Evolutionary conservation across 2,329 filamentous ascomycete species (phyloP).

Genomic region (Xylaria sp.): DNA sequence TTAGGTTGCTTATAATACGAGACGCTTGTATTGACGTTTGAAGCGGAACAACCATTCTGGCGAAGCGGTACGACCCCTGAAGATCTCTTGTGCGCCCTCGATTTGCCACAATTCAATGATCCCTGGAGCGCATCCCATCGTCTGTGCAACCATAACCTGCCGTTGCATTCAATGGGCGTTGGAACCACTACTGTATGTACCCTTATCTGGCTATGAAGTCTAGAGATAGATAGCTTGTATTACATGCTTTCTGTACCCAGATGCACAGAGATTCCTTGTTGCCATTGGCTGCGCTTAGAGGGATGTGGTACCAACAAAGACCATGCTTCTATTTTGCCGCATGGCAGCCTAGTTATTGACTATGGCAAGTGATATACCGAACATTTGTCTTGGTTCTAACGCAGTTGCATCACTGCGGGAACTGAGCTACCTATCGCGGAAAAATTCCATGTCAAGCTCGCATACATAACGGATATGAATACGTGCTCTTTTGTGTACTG

Average conservation of each 20-base stretch:
- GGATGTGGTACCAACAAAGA: background rate
- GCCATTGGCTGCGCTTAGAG: constrained; percentile 24
- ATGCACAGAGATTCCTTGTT: background rate
- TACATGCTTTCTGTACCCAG: background rate
- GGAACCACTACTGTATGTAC: constrained; percentile 4
- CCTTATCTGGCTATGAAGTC: background rate
- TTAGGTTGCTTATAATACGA: constrained; percentile 21
- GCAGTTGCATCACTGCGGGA: constrained; percentile 11
- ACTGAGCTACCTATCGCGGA: constrained; percentile 1
- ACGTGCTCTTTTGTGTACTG: background rate
- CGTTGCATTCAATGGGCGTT: constrained; percentile 20
- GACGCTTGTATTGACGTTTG: constrained; percentile 22
- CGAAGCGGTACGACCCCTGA: constrained; percentile 28
- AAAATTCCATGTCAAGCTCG: constrained; percentile 11
- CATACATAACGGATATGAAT: constrained; percentile 9
- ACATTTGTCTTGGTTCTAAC: background rate
- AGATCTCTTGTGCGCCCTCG: constrained; percentile 31
- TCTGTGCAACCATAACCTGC: constrained; percentile 31
- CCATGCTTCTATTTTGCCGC: constrained; percentile 18
- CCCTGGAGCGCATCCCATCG: constrained; percentile 31
- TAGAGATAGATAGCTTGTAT: constrained; percentile 9
- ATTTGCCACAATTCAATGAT: constrained; percentile 18
- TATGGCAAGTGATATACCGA: background rate
- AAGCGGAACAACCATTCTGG: constrained; percentile 11
- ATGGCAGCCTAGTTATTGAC: constrained; percentile 4